Percentiles rank a stretch among this genome's conserved stretches.
Conservation (phyloP, 805 yeast species). For the Ascoidea tarda region DNA sequence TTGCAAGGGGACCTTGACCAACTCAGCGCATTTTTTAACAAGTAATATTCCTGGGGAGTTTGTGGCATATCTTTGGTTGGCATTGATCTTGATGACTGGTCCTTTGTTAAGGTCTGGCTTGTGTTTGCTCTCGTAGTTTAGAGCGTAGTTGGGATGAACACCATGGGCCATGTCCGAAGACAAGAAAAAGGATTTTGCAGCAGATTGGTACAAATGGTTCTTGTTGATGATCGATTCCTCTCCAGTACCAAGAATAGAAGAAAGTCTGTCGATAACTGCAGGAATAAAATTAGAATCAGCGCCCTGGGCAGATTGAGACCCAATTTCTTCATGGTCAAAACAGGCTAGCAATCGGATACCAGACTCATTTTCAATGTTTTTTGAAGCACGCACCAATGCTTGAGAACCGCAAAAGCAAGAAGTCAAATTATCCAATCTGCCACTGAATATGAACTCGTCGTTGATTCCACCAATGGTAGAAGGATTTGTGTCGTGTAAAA, state of each 20-base stretch:
- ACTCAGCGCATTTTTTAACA: conserved; percentile 54
- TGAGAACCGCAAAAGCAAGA: conserved; percentile 71
- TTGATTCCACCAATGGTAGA: conserved; percentile 79
- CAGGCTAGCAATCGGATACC: conserved; percentile 66
- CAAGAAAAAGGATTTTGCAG: conserved; percentile 70
- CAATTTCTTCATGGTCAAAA: conserved; percentile 95
- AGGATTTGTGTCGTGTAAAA: conserved; percentile 73
- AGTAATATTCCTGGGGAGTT: conserved; percentile 82
- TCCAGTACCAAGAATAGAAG: conserved; percentile 28
- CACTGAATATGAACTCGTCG: conserved; percentile 83
- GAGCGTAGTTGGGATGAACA: conserved; percentile 81
- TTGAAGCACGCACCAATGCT: conserved; percentile 48
- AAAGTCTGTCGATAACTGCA: conserved; percentile 56
- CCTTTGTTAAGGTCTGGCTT: conserved; percentile 77
- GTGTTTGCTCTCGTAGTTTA: conserved; percentile 64
- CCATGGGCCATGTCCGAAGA: conserved; percentile 98
- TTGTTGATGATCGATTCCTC: conserved; percentile 14
- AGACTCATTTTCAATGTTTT: conserved; percentile 27
- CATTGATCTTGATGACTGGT: conserved; percentile 87
- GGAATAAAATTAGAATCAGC: conserved; percentile 89
- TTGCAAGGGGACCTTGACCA: conserved; percentile 61
- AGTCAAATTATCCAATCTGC: conserved; percentile 82
- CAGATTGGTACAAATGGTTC: conserved; percentile 34
- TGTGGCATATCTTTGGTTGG: conserved; percentile 91
- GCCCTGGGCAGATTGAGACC: conserved; percentile 90